Evolutionary conservation across 805 yeast genomes (phyloP).

Genomic region (Lipomyces yamadae): DNA sequence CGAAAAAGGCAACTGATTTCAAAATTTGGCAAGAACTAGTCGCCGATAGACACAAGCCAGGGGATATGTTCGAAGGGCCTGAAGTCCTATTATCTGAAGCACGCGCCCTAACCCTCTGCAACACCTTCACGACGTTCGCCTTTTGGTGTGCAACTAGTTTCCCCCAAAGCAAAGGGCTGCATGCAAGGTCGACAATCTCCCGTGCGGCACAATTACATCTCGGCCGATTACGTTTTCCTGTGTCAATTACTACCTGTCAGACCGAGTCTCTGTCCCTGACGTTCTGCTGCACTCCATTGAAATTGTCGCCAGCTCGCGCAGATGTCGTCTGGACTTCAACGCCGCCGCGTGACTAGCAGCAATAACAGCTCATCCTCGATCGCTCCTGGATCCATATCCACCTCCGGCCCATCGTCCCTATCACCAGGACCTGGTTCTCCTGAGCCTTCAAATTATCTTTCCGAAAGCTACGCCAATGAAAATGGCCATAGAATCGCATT

Average conservation of each 20-base stretch:
- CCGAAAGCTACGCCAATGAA: conserved; percentile 25
- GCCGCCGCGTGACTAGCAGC: conserved; percentile 34
- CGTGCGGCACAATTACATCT: not conserved
- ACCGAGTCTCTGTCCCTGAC: not conserved
- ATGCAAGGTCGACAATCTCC: too few relatives aligned
- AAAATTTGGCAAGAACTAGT: too few relatives aligned
- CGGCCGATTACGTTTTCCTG: not conserved
- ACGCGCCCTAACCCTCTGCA: too few relatives aligned
- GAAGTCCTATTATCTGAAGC: too few relatives aligned
- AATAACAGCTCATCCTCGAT: conserved; percentile 18
- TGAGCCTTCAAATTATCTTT: conserved; percentile 8
- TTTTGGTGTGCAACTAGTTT: too few relatives aligned
- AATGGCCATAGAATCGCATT: conserved; percentile 71
- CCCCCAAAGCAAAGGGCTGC: too few relatives aligned
- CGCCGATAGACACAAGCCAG: too few relatives aligned
- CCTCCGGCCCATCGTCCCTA: conserved; percentile 4
- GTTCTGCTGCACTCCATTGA: conserved; percentile 5
- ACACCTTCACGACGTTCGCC: too few relatives aligned
- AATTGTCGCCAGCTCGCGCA: conserved; percentile 3
- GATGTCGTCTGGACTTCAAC: conserved; percentile 38
- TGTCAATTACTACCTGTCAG: not conserved
- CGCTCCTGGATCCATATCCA: conserved; percentile 11
- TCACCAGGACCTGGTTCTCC: conserved; percentile 18
- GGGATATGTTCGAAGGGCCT: too few relatives aligned
- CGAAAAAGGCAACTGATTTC: too few relatives aligned